phyloP scores from a whole-genome alignment of 2,329 filamentous ascomycete species.

The Colletotrichum sp. region DNA sequence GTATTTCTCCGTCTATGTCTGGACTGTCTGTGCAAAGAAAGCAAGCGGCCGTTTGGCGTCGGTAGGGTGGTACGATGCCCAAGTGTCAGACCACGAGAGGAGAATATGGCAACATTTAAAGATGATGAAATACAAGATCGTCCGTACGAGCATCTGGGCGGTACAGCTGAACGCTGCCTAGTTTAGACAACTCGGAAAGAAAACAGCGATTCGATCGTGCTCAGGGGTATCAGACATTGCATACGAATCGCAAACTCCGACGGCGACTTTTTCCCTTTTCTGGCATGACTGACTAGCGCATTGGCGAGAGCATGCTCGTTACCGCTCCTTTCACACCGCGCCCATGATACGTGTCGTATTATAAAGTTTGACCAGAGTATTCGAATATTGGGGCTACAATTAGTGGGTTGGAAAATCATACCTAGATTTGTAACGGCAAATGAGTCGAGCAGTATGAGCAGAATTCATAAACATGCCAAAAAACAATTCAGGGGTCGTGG shows the following conservation, averaged over 20 bases:
- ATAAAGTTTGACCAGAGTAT: background rate
- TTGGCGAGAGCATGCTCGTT: background rate
- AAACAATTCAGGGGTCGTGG: background rate
- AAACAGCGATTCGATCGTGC: background rate
- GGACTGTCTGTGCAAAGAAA: background rate
- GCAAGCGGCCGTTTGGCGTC: background rate
- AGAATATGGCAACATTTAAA: background rate
- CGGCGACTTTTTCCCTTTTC: background rate
- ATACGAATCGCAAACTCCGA: background rate
- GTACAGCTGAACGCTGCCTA: background rate
- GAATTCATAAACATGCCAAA: background rate
- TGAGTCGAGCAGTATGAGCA: background rate
- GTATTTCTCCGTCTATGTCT: background rate
- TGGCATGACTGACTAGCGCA: background rate
- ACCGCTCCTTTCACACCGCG: background rate
- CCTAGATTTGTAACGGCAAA: background rate
- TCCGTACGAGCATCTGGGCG: background rate
- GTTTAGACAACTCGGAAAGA: background rate
- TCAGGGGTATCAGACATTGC: background rate
- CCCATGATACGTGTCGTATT: background rate
- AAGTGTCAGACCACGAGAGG: background rate
- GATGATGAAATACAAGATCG: background rate
- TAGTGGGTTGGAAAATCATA: background rate
- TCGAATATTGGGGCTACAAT: background rate
- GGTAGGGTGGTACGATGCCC: background rate